Percentiles rank a stretch among this genome's conserved stretches.
These are phyloP conservation scores for Phialophora macrospora DNA, from an alignment of 2,329 filamentous ascomycete species.

Conservation along the genomic window DNA sequence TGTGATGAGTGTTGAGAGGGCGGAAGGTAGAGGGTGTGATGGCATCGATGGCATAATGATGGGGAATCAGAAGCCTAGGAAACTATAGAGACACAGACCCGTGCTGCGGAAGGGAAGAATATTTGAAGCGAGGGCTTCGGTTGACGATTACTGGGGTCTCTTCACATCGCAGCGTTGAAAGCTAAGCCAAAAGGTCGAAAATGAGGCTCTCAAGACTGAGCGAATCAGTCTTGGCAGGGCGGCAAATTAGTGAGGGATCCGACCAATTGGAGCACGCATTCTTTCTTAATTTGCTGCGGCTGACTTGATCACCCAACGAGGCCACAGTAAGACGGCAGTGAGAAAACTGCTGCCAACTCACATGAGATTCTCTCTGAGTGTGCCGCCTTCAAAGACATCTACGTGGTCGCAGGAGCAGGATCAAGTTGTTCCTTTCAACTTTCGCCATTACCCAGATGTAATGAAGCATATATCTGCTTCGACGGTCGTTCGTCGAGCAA, in stretches of 20 bases:
- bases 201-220: neutral
- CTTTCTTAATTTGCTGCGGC: neutral
- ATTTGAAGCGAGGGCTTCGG: no score
- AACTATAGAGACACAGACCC: neutral
- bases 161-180: neutral
- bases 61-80: neutral
- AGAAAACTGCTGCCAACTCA: neutral
- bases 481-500: slow-evolving; percentile 42
- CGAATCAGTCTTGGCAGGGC: neutral
- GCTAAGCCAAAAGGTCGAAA: neutral
- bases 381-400: neutral
- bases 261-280: slow-evolving; percentile 1
- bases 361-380: neutral
- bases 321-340: neutral
- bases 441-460: neutral
- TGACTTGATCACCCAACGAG: neutral
- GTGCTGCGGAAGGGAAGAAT: no score
- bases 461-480: slow-evolving; percentile 35
- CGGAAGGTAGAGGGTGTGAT: slow-evolving; percentile 43
- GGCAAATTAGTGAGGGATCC: neutral
- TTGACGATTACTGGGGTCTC: neutral
- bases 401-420: neutral
- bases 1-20: slow-evolving; percentile 50
- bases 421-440: neutral
- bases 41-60: neutral